phyloP scores from a whole-genome alignment of 2,329 filamentous ascomycete genomes.

The Ophiostoma fasciatum region DNA sequence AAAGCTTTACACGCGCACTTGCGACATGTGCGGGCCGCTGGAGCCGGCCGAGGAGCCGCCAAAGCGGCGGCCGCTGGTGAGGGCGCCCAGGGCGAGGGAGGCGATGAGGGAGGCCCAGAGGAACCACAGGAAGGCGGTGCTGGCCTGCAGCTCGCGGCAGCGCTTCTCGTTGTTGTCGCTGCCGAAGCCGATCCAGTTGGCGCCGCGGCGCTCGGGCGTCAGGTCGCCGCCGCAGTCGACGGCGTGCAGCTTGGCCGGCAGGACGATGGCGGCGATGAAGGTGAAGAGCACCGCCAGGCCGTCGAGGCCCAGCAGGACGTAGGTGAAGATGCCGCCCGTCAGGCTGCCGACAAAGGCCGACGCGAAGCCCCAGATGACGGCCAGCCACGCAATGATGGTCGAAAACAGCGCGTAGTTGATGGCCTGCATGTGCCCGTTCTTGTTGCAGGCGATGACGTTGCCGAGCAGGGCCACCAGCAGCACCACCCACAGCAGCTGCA shows the following conservation, averaged over 20 bases:
- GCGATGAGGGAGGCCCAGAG: constrained; percentile 48
- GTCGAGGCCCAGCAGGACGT: constrained; percentile 42
- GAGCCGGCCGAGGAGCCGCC: constrained; percentile 25
- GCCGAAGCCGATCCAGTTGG: constrained; percentile 47
- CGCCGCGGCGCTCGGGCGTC: constrained; percentile 16
- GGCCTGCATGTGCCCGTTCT: constrained; percentile 28
- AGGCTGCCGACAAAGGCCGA: constrained; percentile 34
- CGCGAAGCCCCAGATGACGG: constrained; percentile 46
- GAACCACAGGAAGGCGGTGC: constrained; percentile 67
- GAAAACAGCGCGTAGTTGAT: constrained; percentile 58
- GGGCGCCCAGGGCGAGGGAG: constrained; percentile 39
- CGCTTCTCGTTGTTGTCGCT: constrained; percentile 44
- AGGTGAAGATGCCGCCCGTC: constrained; percentile 28
- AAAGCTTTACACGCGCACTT: constrained; percentile 32
- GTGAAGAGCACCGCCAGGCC: constrained; percentile 48
- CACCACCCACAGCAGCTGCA: constrained; percentile 37
- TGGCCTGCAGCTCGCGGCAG: constrained; percentile 62
- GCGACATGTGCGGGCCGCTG: constrained; percentile 36
- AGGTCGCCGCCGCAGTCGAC: constrained; percentile 49
- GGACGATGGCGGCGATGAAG: constrained; percentile 54
- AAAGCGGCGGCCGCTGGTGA: constrained; percentile 35
- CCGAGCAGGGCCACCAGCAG: constrained; percentile 41
- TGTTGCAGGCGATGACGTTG: constrained; percentile 39
- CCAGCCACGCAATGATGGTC: constrained; percentile 49
- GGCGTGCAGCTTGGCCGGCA: constrained; percentile 52